Conservation (phyloP, 225 moss, liverwort and hornwort genomes). For the Pseudisothecium myosuroides region DNA sequence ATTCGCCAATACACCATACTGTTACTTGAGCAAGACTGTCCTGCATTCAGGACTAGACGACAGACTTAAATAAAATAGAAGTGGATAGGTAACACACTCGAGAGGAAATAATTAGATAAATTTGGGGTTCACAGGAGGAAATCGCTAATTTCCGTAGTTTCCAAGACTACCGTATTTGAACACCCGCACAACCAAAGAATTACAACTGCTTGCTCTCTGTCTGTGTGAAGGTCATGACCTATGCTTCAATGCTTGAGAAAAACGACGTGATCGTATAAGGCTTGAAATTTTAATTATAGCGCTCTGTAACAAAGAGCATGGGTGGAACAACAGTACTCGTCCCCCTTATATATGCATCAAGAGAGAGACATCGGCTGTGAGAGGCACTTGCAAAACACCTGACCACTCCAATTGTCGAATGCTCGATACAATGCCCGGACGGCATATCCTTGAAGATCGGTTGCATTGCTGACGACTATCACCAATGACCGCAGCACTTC, state of each 20-base stretch:
- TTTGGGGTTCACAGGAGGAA: not conserved
- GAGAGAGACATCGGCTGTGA: not conserved
- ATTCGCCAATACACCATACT: constrained; percentile 95
- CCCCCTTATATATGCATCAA: not conserved
- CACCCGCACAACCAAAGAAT: not conserved
- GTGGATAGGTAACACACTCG: not conserved
- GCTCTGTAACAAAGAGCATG: not conserved
- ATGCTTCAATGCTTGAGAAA: not conserved
- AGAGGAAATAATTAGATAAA: not conserved
- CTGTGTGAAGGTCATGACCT: not conserved
- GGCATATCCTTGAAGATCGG: constrained; percentile 73
- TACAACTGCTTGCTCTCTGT: not conserved
- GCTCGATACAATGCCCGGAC: constrained; percentile 62
- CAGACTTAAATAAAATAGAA: not conserved
- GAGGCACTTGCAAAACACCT: constrained; percentile 34
- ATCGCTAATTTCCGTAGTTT: not conserved
- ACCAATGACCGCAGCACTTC: constrained; percentile 61
- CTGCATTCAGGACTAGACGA: constrained; percentile 21
- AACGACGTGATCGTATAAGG: not conserved
- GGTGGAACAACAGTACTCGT: not conserved
- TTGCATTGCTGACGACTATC: constrained; percentile 65
- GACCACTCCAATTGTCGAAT: constrained; percentile 67
- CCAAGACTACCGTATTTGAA: not conserved
- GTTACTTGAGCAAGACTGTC: constrained; percentile 85
- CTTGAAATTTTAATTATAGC: not conserved